Percentiles rank a stretch among this genome's conserved stretches.
phyloP scores from a whole-genome alignment of 805 yeast genomes.

The Teunomyces barrocoloradensis region DNA sequence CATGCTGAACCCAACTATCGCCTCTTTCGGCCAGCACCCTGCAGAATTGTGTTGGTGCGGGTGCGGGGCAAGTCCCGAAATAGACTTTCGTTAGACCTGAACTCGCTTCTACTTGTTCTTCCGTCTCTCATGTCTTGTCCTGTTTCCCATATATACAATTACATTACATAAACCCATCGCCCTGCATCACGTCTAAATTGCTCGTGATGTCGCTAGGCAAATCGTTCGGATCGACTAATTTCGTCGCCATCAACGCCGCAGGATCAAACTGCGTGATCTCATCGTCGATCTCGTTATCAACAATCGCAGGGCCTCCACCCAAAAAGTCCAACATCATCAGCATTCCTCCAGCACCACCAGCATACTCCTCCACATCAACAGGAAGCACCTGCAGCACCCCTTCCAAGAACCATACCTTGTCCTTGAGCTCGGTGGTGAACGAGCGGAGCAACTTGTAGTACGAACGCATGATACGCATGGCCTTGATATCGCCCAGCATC shows the following conservation, averaged over 20 bases:
- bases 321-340: slow-evolving; percentile 87
- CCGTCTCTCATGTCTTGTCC: too few relatives aligned
- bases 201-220: slow-evolving; percentile 56
- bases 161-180: slow-evolving; percentile 37
- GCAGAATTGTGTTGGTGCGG: too few relatives aligned
- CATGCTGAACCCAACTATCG: too few relatives aligned
- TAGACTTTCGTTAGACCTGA: too few relatives aligned
- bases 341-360: slow-evolving; percentile 86
- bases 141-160: background rate
- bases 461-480: slow-evolving; percentile 88
- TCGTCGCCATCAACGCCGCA: slow-evolving; percentile 42
- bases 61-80: too few relatives aligned
- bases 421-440: slow-evolving; percentile 83
- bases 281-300: slow-evolving; percentile 37
- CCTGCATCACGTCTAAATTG: slow-evolving; percentile 50
- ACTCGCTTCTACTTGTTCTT: background rate
- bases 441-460: slow-evolving; percentile 79
- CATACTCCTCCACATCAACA: slow-evolving; percentile 85
- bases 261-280: slow-evolving; percentile 43
- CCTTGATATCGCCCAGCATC: slow-evolving; percentile 80
- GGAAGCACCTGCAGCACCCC: slow-evolving; percentile 88
- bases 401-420: slow-evolving; percentile 89
- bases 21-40: too few relatives aligned
- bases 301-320: slow-evolving; percentile 59
- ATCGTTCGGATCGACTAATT: slow-evolving; percentile 52